phyloP scores from a whole-genome alignment of 225 moss, liverwort and hornwort species.

The Ulota crispa region DNA sequence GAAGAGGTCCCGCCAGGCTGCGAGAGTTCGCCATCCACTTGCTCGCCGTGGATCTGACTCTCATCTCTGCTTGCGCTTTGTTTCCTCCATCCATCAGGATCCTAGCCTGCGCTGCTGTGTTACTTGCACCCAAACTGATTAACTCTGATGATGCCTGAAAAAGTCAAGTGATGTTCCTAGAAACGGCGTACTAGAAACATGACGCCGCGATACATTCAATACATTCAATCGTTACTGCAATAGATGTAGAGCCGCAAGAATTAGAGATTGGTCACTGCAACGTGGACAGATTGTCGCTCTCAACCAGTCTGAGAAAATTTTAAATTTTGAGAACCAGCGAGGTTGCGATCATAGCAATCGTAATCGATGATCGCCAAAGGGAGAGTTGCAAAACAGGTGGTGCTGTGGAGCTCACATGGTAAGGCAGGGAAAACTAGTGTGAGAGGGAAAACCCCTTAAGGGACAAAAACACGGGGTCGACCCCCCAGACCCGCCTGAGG shows the following conservation, averaged over 20 bases:
- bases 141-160: background rate
- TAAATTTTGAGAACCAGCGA: background rate
- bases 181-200: background rate
- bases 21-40: background rate
- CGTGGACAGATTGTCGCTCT: background rate
- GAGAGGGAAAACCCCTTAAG: background rate
- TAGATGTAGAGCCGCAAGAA: background rate
- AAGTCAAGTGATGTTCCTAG: background rate
- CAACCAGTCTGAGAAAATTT: background rate
- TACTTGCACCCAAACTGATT: background rate
- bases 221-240: background rate
- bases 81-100: constrained; percentile 1
- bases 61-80: background rate
- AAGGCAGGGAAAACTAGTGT: background rate
- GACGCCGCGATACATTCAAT: background rate
- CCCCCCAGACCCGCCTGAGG: too few species aligned
- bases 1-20: background rate
- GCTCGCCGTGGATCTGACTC: background rate
- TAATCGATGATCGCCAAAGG: background rate
- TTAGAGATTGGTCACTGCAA: background rate
- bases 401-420: background rate
- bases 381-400: background rate
- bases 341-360: background rate
- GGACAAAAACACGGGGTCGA: too few species aligned
- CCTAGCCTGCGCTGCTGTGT: background rate